A percentile compares a stretch with the other conserved stretches of the same genome.
These are phyloP conservation scores for Blastomyces emzantsi DNA, from an alignment of 2,329 filamentous ascomycete genomes.

Conservation along the genomic window DNA sequence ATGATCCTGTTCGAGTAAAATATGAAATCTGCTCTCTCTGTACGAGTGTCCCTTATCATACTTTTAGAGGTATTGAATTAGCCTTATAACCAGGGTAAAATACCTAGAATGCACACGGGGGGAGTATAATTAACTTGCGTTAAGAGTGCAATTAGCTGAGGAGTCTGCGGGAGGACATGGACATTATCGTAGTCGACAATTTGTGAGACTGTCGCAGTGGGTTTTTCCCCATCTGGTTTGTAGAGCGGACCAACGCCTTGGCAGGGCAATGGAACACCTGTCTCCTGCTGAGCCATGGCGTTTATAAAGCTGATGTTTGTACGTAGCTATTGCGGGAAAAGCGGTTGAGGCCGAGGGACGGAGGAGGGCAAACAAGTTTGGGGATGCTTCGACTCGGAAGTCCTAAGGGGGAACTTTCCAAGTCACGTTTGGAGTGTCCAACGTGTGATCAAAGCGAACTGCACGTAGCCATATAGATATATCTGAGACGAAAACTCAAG, in stretches of 20 bases:
- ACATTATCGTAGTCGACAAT: conserved; percentile 77
- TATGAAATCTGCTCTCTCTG: conserved; percentile 90
- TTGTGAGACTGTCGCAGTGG: conserved; percentile 79
- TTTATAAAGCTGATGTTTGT: background rate
- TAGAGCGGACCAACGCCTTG: conserved; percentile 69
- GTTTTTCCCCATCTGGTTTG: conserved; percentile 65
- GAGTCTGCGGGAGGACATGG: conserved; percentile 81
- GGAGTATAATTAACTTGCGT: conserved; percentile 58
- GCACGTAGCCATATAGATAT: background rate
- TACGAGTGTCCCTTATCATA: conserved; percentile 89
- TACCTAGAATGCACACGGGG: conserved; percentile 1
- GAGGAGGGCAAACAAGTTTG: background rate
- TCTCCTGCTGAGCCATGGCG: conserved; percentile 9
- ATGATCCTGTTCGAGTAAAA: conserved; percentile 99
- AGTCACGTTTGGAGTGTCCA: background rate
- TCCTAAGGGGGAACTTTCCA: too few relatives aligned
- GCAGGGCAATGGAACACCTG: conserved; percentile 8
- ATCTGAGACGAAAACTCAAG: background rate
- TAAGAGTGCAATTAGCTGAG: conserved; percentile 91
- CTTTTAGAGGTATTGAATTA: conserved; percentile 46
- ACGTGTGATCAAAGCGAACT: background rate
- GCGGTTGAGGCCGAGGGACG: background rate
- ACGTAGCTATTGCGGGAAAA: background rate
- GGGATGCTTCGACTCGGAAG: background rate
- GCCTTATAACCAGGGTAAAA: background rate